Conservation (phyloP, 352 stramenopile species). For the Phytophthora tentaculata region DNA sequence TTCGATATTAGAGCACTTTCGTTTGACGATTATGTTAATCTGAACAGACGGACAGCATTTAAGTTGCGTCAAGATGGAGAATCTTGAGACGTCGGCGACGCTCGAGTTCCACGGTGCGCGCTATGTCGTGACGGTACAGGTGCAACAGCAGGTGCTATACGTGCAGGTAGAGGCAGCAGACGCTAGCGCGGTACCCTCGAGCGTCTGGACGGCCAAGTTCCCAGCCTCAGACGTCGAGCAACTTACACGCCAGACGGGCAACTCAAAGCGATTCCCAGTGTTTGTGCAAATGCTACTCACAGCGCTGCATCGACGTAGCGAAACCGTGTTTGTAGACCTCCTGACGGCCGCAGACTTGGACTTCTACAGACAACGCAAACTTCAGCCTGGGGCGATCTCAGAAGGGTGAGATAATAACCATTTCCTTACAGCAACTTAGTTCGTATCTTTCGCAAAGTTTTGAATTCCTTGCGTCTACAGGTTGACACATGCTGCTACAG, state of each 20-base stretch:
- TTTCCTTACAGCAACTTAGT: slow-evolving; percentile 22
- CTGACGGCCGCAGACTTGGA: slow-evolving; percentile 91
- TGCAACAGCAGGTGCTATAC: slow-evolving; percentile 63
- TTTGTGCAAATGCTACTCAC: slow-evolving; percentile 94
- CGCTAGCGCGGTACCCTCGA: neutral
- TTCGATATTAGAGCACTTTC: slow-evolving; percentile 2
- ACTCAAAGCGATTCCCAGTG: slow-evolving; percentile 92
- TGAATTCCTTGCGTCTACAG: slow-evolving; percentile 6
- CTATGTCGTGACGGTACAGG: slow-evolving; percentile 76
- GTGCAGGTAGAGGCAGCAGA: slow-evolving; percentile 65
- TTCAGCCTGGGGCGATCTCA: slow-evolving; percentile 25
- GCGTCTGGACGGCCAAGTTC: slow-evolving; percentile 74
- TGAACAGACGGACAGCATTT: neutral
- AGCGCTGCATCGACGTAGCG: slow-evolving; percentile 74
- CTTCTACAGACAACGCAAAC: slow-evolving; percentile 78
- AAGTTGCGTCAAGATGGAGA: slow-evolving; percentile 43
- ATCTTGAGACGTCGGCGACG: slow-evolving; percentile 65
- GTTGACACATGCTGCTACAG: slow-evolving; percentile 6
- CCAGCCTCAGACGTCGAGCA: slow-evolving; percentile 86
- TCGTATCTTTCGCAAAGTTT: too few relatives aligned
- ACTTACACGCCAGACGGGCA: slow-evolving; percentile 93
- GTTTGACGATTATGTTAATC: neutral
- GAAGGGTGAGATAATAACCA: slow-evolving; percentile 15
- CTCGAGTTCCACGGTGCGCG: slow-evolving; percentile 77
- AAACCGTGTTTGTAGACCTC: slow-evolving; percentile 92